Conservation (phyloP, 805 yeast genomes). For the Saccharomycopsis fibuligera region DNA sequence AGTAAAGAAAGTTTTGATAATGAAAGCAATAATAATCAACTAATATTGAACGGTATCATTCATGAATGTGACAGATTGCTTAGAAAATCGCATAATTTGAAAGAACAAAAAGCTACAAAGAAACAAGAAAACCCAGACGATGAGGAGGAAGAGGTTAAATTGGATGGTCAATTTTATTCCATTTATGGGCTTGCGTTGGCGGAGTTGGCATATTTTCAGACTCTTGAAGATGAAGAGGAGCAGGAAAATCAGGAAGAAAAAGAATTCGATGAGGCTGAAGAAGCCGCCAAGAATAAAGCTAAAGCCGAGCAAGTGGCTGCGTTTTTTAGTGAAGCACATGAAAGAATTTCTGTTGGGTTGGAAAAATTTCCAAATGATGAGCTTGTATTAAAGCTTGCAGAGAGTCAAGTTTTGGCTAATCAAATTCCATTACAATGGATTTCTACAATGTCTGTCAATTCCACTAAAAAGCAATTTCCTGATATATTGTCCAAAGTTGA, state of each 20-base stretch:
- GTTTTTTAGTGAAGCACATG: slow-evolving; percentile 66
- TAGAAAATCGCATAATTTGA: slow-evolving; percentile 30
- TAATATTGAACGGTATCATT: slow-evolving; percentile 73
- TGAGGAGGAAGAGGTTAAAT: slow-evolving; percentile 18
- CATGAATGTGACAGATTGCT: slow-evolving; percentile 86
- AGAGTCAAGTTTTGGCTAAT: slow-evolving; percentile 48
- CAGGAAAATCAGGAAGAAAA: slow-evolving; percentile 24
- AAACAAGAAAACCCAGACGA: slow-evolving; percentile 25
- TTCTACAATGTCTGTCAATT: slow-evolving; percentile 41
- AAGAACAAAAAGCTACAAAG: slow-evolving; percentile 24
- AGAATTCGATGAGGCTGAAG: slow-evolving; percentile 25
- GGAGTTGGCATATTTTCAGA: slow-evolving; percentile 54
- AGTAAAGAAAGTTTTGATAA: slow-evolving; percentile 19
- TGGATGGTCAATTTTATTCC: slow-evolving; percentile 55
- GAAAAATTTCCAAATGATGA: slow-evolving; percentile 40
- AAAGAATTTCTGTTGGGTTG: slow-evolving; percentile 54
- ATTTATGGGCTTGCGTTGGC: slow-evolving; percentile 69
- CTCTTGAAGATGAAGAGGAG: slow-evolving; percentile 32
- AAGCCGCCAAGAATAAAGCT: slow-evolving; percentile 16
- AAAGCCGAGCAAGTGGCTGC: slow-evolving; percentile 38
- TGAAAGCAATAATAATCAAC: slow-evolving; percentile 37
- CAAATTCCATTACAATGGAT: slow-evolving; percentile 55
- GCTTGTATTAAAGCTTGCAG: slow-evolving; percentile 40
- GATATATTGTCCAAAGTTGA: slow-evolving; percentile 38
- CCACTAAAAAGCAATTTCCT: slow-evolving; percentile 31